phyloP scores from a whole-genome alignment of 2,329 filamentous ascomycete species.

The Madurella mycetomatis region DNA sequence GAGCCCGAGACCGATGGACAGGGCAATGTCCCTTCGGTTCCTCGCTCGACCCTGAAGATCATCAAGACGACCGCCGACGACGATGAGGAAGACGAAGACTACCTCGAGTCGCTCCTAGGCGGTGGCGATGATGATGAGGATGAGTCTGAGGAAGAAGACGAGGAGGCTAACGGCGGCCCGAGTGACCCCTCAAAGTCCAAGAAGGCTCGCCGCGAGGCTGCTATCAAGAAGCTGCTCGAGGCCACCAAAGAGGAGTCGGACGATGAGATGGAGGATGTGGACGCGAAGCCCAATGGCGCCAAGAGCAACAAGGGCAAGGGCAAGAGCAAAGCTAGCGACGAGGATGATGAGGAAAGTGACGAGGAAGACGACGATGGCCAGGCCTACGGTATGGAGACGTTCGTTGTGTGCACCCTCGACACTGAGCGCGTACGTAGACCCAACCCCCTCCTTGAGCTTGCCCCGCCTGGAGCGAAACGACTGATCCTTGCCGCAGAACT shows the following conservation, averaged over 20 bases:
- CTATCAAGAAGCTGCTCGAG: conserved; percentile 71
- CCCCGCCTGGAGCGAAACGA: background rate
- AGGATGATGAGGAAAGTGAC: conserved; percentile 56
- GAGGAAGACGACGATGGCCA: conserved; percentile 60
- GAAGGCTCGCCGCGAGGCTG: conserved; percentile 75
- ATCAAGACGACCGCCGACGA: conserved; percentile 68
- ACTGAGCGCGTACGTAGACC: conserved; percentile 69
- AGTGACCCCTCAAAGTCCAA: conserved; percentile 88
- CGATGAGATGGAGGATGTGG: conserved; percentile 71
- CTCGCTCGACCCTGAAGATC: conserved; percentile 85
- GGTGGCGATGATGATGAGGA: conserved; percentile 46
- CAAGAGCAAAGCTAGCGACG: conserved; percentile 61
- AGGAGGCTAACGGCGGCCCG: conserved; percentile 80
- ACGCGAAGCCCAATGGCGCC: conserved; percentile 50
- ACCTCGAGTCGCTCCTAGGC: conserved; percentile 52
- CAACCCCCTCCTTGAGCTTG: background rate
- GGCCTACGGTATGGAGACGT: conserved; percentile 72
- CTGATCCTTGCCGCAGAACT: conserved; percentile 58
- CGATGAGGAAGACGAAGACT: conserved; percentile 62
- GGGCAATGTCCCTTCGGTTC: conserved; percentile 55
- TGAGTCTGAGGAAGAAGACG: conserved; percentile 55
- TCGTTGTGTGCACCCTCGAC: conserved; percentile 93
- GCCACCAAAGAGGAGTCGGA: conserved; percentile 57
- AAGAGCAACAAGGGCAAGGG: conserved; percentile 51
- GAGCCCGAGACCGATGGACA: conserved; percentile 61